These are phyloP conservation scores for Inga laurina DNA, from an alignment of 306 rosid species.

Conservation along the genomic window DNA sequence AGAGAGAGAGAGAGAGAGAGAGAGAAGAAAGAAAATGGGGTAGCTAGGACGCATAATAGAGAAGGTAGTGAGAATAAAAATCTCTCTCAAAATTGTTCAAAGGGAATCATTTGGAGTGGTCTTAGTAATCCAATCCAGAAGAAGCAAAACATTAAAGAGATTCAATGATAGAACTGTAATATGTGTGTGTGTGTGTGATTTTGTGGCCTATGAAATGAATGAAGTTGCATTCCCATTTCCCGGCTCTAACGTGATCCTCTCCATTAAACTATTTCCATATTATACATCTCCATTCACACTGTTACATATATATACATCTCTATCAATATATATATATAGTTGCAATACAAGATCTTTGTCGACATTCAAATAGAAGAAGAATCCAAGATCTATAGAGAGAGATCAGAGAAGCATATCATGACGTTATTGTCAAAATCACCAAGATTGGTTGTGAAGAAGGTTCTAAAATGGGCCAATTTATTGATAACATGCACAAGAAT, in stretches of 20 bases:
- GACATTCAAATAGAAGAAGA: neutral
- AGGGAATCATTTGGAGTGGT: neutral
- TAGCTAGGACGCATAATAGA: neutral
- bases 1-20: too few species aligned
- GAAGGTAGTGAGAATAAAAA: neutral
- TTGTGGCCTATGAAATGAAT: neutral
- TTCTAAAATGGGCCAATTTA: too few species aligned
- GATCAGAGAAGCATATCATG: neutral
- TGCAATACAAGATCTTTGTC: too few species aligned
- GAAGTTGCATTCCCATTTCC: slow-evolving; percentile 6
- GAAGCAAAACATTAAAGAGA: neutral
- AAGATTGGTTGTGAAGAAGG: slow-evolving; percentile 59
- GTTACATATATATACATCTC: too few species aligned
- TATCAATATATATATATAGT: too few species aligned
- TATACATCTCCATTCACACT: too few species aligned
- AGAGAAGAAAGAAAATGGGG: neutral
- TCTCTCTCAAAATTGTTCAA: neutral
- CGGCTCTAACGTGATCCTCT: neutral
- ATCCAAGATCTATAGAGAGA: neutral
- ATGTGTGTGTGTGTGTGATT: too few species aligned
- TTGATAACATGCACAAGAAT: too few species aligned
- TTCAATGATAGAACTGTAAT: neutral
- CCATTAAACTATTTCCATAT: neutral
- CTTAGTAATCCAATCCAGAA: neutral
- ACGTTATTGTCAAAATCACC: slow-evolving; percentile 22